Evolutionary conservation across 2,329 filamentous ascomycete genomes (phyloP).

Genomic region (Colletotrichum cordylinicola): DNA sequence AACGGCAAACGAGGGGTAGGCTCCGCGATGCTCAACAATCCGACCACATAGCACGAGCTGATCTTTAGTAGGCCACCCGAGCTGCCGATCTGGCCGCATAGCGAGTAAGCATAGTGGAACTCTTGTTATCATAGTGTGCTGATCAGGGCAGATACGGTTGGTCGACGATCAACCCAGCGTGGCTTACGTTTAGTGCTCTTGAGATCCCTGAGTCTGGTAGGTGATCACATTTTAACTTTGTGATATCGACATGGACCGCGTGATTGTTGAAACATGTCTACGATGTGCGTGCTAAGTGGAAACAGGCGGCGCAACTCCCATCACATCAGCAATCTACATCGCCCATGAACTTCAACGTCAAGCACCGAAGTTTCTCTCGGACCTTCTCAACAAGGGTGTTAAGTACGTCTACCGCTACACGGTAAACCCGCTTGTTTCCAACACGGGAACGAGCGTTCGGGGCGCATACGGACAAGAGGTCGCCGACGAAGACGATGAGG

Average conservation of each 20-base stretch:
- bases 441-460: constrained; percentile 35
- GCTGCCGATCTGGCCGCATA: constrained; percentile 44
- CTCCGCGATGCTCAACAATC: background rate
- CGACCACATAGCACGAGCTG: background rate
- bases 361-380: constrained; percentile 32
- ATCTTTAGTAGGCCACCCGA: constrained; percentile 30
- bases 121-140: background rate
- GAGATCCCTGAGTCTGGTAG: constrained; percentile 32
- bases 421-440: constrained; percentile 29
- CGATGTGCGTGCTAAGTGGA: background rate
- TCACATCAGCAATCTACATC: constrained; percentile 34
- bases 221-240: background rate
- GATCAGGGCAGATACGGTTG: constrained; percentile 32
- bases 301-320: constrained; percentile 38
- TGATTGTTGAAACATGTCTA: background rate
- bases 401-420: constrained; percentile 36
- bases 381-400: constrained; percentile 32
- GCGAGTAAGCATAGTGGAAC: constrained; percentile 25
- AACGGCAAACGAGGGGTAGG: constrained; percentile 40
- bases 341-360: constrained; percentile 29
- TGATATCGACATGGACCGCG: too few species aligned
- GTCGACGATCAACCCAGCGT: constrained; percentile 41
- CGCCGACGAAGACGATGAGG: constrained; percentile 27
- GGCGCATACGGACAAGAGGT: constrained; percentile 37
- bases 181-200: constrained; percentile 37